Percentiles rank a stretch among this genome's conserved stretches.
Evolutionary conservation across 1,284 basidiomycete genomes (phyloP).

Genomic region (Leucoagaricus sp.): DNA sequence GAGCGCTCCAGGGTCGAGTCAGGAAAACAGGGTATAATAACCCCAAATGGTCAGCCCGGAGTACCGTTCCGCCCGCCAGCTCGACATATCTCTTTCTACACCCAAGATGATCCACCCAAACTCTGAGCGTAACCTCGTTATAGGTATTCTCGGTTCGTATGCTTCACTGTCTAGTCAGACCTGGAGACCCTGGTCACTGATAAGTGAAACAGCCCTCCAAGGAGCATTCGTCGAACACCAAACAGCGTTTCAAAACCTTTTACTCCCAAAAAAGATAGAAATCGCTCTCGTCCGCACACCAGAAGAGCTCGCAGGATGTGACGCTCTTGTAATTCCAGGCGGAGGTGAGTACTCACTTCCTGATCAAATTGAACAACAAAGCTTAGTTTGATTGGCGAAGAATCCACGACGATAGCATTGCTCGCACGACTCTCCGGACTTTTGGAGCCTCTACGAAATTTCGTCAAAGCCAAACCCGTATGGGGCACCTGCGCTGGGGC

Average conservation of each 20-base stretch:
- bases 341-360: slow-evolving; percentile 54
- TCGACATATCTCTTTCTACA: neutral
- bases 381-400: slow-evolving; percentile 36
- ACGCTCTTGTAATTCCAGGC: slow-evolving; percentile 91
- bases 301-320: slow-evolving; percentile 76
- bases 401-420: slow-evolving; percentile 93
- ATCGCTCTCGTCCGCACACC: slow-evolving; percentile 75
- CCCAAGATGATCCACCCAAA: slow-evolving; percentile 3
- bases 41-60: neutral
- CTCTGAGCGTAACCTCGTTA: slow-evolving; percentile 8
- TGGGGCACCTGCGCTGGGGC: slow-evolving; percentile 99
- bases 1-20: neutral
- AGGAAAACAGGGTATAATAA: neutral
- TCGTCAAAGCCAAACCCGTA: slow-evolving; percentile 69
- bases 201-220: slow-evolving; percentile 69
- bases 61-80: neutral
- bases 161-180: neutral
- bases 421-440: slow-evolving; percentile 81
- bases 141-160: slow-evolving; percentile 43
- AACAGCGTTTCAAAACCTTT: slow-evolving; percentile 56
- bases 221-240: slow-evolving; percentile 94
- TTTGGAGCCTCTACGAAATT: slow-evolving; percentile 77
- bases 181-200: neutral
- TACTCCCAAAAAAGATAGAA: slow-evolving; percentile 42
- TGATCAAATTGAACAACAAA: neutral